These are phyloP conservation scores for Eucalyptus grandis DNA, from an alignment of 345 rosid genomes.

Conservation along the genomic window DNA sequence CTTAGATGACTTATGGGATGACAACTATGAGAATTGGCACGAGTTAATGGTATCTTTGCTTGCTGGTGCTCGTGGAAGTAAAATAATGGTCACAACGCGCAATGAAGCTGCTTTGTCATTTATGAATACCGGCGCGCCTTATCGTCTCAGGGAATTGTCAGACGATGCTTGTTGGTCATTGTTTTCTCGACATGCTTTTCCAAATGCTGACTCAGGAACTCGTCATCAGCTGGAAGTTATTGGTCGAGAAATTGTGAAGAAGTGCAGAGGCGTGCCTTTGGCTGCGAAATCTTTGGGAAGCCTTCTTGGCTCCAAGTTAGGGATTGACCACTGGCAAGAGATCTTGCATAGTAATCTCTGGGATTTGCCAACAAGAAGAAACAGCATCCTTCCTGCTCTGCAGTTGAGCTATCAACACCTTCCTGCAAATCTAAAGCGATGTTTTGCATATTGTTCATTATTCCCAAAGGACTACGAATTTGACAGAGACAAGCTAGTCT, in stretches of 20 bases:
- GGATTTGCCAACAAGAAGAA: not conserved
- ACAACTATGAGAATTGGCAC: not conserved
- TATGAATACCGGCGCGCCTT: not conserved
- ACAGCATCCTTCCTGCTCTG: not conserved
- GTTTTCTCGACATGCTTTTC: not conserved
- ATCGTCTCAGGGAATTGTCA: not conserved
- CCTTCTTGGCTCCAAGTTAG: not conserved
- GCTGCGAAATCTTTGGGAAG: conserved; percentile 4
- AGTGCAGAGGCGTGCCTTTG: conserved; percentile 4
- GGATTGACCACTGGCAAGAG: not conserved
- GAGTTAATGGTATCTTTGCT: not conserved
- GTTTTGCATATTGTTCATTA: conserved; percentile 7
- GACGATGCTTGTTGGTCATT: not conserved
- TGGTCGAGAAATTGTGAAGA: not conserved
- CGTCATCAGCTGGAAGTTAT: not conserved
- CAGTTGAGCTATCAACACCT: conserved; percentile 7
- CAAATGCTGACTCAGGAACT: not conserved
- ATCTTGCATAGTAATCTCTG: not conserved
- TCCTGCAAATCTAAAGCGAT: conserved; percentile 4
- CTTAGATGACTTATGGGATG: conserved; percentile 37
- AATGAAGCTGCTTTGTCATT: not conserved
- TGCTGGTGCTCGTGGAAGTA: not conserved
- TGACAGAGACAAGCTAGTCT: not conserved
- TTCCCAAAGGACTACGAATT: conserved; percentile 4
- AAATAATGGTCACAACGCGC: conserved; percentile 1